Conservation (phyloP, 257 asterid species). For the Leonotis leonurus region DNA sequence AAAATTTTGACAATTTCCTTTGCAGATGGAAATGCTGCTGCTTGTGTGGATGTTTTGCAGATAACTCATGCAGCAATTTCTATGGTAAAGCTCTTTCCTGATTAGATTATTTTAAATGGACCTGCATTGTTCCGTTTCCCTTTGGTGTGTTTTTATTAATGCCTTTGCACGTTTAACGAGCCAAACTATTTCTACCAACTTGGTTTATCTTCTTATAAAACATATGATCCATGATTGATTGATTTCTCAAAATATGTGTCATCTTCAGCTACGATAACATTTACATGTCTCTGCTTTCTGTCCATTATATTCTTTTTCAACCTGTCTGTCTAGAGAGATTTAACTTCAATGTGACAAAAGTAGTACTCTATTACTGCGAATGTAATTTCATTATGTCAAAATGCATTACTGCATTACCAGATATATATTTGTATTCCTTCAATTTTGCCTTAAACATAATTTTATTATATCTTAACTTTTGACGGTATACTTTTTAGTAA, state of each 20-base stretch:
- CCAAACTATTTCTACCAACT: too few relatives aligned
- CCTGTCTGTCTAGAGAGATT: not conserved
- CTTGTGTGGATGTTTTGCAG: conserved; percentile 91
- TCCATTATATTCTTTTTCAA: not conserved
- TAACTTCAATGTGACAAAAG: not conserved
- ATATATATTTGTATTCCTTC: not conserved
- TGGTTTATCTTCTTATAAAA: not conserved
- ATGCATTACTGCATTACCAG: not conserved
- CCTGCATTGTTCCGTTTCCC: not conserved
- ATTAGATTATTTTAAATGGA: conserved; percentile 8
- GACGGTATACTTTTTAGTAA: not conserved
- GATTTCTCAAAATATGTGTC: not conserved
- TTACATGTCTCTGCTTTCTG: not conserved
- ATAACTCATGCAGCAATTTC: conserved; percentile 90
- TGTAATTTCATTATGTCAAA: not conserved
- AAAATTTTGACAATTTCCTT: conserved; percentile 3
- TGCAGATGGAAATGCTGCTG: conserved; percentile 70
- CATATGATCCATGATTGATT: not conserved
- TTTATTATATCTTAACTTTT: not conserved
- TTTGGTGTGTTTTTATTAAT: not conserved
- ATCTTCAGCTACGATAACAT: not conserved
- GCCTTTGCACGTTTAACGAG: not conserved
- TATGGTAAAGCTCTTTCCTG: conserved; percentile 45
- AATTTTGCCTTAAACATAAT: not conserved
- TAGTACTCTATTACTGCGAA: not conserved